phyloP scores from a whole-genome alignment of 495 filamentous ascomycete species.

The Astrocystis sublimbata region DNA sequence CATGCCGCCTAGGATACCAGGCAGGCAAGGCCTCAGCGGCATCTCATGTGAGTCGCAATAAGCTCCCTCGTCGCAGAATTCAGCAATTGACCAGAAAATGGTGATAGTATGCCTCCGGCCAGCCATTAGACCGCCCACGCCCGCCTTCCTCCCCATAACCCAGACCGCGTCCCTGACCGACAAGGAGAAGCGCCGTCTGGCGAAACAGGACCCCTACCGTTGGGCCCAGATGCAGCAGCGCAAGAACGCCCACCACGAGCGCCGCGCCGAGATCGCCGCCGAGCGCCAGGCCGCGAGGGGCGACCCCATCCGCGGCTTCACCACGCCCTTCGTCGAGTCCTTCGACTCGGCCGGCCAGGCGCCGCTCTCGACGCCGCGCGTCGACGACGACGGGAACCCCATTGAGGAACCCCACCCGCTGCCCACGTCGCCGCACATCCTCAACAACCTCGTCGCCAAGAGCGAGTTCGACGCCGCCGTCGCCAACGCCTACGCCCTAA shows the following conservation, averaged over 20 bases:
- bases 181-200: conserved; percentile 48
- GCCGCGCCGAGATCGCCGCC: conserved; percentile 64
- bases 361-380: conserved; percentile 31
- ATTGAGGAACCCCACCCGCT: conserved; percentile 35
- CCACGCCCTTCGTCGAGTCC: conserved; percentile 81
- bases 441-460: conserved; percentile 74
- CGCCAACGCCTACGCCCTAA: conserved; percentile 61
- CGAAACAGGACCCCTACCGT: conserved; percentile 64
- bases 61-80: background rate
- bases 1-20: conserved; percentile 76
- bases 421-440: conserved; percentile 50
- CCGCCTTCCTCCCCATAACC: conserved; percentile 45
- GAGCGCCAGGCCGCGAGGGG: conserved; percentile 63
- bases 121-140: conserved; percentile 32
- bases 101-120: conserved; percentile 51
- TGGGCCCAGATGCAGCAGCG: conserved; percentile 74
- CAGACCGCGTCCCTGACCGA: conserved; percentile 52
- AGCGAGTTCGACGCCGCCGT: conserved; percentile 65
- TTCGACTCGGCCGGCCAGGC: conserved; percentile 63
- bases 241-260: conserved; percentile 74
- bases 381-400: conserved; percentile 39
- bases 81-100: conserved; percentile 20
- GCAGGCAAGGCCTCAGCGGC: conserved; percentile 61
- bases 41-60: conserved; percentile 54
- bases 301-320: conserved; percentile 73